Evolutionary conservation across 305 asterid species (phyloP).

Genomic region (Solanum hybrid): DNA sequence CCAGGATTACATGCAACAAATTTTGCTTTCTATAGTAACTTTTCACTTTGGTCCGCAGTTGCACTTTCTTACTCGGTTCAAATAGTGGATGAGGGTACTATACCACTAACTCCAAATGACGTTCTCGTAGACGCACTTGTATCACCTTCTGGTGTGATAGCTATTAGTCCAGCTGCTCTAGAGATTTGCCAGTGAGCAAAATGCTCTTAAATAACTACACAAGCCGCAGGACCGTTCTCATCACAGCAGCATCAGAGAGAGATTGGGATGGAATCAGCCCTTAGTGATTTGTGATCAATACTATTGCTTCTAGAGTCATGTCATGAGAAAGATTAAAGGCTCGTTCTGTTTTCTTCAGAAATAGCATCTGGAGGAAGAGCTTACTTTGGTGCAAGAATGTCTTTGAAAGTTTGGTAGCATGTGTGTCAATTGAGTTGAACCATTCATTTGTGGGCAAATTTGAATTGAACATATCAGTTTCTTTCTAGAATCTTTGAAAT

Average conservation of each 20-base stretch:
- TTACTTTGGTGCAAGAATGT: neutral
- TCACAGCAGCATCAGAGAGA: neutral
- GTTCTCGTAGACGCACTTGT: conserved; percentile 69
- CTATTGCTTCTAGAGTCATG: neutral
- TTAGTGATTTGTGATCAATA: neutral
- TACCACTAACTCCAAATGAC: conserved; percentile 72
- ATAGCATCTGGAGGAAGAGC: neutral
- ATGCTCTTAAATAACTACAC: neutral
- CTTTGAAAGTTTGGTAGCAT: neutral
- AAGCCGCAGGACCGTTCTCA: neutral
- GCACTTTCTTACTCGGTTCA: conserved; percentile 78
- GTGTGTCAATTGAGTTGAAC: neutral
- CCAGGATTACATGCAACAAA: neutral
- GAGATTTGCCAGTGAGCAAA: conserved; percentile 8
- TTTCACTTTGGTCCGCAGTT: conserved; percentile 29
- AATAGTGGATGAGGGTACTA: conserved; percentile 60
- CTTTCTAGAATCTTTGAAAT: neutral
- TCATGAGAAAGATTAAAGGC: neutral
- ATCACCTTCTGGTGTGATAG: conserved; percentile 62
- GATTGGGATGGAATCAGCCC: neutral
- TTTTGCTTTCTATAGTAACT: neutral
- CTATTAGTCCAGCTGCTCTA: conserved; percentile 43
- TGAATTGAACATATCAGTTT: neutral
- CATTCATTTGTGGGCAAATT: neutral
- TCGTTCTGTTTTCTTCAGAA: neutral